A percentile compares a stretch with the other conserved stretches of the same genome.
Conservation (phyloP, 2,329 filamentous ascomycete genomes). For the Cladosporium austrohemisphaericum region DNA sequence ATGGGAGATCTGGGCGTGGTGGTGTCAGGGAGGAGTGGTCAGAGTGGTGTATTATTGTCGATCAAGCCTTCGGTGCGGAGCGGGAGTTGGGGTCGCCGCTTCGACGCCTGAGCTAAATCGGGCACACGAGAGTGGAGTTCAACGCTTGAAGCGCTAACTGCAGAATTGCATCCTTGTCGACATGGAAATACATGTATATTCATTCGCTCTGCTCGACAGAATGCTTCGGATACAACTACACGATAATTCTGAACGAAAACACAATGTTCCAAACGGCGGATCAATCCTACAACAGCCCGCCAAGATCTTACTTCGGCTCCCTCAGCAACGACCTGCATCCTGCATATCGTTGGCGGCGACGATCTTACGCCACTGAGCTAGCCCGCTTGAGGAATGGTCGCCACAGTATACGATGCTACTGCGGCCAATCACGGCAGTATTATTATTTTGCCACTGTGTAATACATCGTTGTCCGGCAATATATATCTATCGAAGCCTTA, state of each 20-base stretch:
- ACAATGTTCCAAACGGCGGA: background rate
- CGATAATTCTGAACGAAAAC: too few species aligned
- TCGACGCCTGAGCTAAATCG: slow-evolving; percentile 12
- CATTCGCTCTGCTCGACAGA: too few species aligned
- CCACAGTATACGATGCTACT: slow-evolving; percentile 2
- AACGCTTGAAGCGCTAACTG: slow-evolving; percentile 7
- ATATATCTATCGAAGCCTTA: too few species aligned
- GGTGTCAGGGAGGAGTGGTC: background rate
- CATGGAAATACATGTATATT: background rate
- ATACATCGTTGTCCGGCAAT: too few species aligned
- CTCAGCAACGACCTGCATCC: slow-evolving; percentile 7
- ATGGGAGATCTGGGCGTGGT: background rate
- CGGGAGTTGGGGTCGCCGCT: too few species aligned
- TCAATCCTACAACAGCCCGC: background rate
- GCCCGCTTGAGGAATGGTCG: slow-evolving; percentile 1
- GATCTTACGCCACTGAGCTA: slow-evolving; percentile 12
- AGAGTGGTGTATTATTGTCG: background rate
- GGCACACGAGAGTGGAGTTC: background rate
- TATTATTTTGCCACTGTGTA: too few species aligned
- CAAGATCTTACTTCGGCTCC: background rate
- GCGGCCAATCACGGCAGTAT: too few species aligned
- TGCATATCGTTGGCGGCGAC: slow-evolving; percentile 9
- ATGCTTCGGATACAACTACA: too few species aligned
- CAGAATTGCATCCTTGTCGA: background rate
- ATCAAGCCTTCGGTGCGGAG: slow-evolving; percentile 3